phyloP scores from a whole-genome alignment of 192 early-diverging fungal genomes.

The Piromyces finnis region DNA sequence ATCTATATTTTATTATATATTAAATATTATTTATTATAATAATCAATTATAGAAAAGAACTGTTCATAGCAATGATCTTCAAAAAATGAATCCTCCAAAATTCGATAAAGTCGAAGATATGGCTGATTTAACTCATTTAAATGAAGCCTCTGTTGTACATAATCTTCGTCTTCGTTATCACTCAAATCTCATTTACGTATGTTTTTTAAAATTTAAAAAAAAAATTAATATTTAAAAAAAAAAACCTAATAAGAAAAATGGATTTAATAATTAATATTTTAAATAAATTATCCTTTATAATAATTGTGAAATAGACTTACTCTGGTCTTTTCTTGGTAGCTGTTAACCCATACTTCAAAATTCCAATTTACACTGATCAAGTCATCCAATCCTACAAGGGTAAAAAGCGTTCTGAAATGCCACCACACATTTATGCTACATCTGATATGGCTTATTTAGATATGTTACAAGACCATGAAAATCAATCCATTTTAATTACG shows the following conservation, averaged over 20 bases:
- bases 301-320: constrained; percentile 86
- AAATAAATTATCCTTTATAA: too few species aligned
- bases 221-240: too few species aligned
- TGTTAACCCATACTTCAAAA: constrained; percentile 86
- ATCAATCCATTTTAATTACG: constrained; percentile 96
- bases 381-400: constrained; percentile 47
- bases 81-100: constrained; percentile 98
- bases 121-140: constrained; percentile 91
- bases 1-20: too few species aligned
- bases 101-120: constrained; percentile 98
- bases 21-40: constrained; percentile 1
- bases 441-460: constrained; percentile 87
- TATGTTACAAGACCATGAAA: constrained; percentile 82
- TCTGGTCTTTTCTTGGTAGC: constrained; percentile 98
- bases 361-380: constrained; percentile 77
- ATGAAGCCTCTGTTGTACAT: constrained; percentile 96
- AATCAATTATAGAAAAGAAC: constrained; percentile 34
- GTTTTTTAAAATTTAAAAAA: too few species aligned
- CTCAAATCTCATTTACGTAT: constrained; percentile 81
- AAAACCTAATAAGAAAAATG: too few species aligned
- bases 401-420: constrained; percentile 51
- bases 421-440: constrained; percentile 83
- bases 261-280: too few species aligned
- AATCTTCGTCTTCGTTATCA: constrained; percentile 83
- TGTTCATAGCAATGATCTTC: constrained; percentile 60